These are phyloP conservation scores for Mycena maculata DNA, from an alignment of 768 basidiomycete genomes.

Conservation along the genomic window DNA sequence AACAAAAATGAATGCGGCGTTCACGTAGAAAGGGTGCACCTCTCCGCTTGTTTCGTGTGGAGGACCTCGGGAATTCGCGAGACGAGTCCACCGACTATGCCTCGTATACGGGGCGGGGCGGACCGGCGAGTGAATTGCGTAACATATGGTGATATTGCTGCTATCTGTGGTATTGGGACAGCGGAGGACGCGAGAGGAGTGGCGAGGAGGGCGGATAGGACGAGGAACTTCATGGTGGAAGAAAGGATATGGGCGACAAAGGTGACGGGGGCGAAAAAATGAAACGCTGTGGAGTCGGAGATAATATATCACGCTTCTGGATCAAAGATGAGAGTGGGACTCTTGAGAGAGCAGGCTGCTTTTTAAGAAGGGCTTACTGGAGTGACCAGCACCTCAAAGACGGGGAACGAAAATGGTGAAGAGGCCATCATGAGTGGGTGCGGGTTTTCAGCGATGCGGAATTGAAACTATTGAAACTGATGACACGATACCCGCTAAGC, in stretches of 20 bases:
- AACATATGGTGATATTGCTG: slow-evolving; percentile 26
- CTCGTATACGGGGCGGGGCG: slow-evolving; percentile 18
- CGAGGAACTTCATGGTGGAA: slow-evolving; percentile 27
- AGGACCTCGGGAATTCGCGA: slow-evolving; percentile 25
- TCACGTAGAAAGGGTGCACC: slow-evolving; percentile 5
- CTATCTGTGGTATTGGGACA: slow-evolving; percentile 26
- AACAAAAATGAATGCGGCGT: background rate
- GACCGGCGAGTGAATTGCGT: slow-evolving; percentile 26
- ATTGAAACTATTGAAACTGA: no score
- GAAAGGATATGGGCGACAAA: background rate
- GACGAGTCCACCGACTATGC: slow-evolving; percentile 19
- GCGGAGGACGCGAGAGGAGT: slow-evolving; percentile 11
- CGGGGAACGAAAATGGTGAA: background rate
- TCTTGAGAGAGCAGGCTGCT: no score
- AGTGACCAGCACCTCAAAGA: slow-evolving; percentile 23
- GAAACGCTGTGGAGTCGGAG: background rate
- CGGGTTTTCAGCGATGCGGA: background rate
- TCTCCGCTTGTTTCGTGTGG: background rate
- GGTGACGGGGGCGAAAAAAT: background rate
- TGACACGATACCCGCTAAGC: no score
- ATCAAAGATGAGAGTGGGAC: background rate
- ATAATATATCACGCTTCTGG: background rate
- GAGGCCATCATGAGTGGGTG: background rate
- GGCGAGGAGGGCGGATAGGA: slow-evolving; percentile 9
- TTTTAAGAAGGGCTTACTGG: background rate